These are phyloP conservation scores for Fraxinus cuspidata DNA, from an alignment of 257 asterid genomes.

Conservation along the genomic window DNA sequence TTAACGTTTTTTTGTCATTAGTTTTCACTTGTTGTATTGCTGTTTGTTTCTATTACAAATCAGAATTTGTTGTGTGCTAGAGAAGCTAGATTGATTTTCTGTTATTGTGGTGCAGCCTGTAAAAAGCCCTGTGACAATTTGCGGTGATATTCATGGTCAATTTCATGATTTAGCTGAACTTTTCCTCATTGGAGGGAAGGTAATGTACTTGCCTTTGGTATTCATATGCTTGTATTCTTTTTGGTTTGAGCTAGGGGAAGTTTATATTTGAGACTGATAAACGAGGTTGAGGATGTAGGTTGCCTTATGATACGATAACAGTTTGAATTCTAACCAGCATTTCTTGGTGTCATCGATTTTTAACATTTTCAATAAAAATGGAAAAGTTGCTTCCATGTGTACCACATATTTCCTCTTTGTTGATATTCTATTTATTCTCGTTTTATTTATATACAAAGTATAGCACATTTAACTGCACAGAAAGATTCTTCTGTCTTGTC, in stretches of 20 bases:
- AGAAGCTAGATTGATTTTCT: constrained; percentile 13
- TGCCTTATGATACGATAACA: constrained; percentile 31
- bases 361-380: neutral
- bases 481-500: neutral
- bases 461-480: neutral
- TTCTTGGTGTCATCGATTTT: constrained; percentile 22
- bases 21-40: too few relatives aligned
- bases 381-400: constrained; percentile 7
- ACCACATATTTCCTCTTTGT: neutral
- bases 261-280: constrained; percentile 24
- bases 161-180: constrained; percentile 73
- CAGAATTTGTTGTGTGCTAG: too few relatives aligned
- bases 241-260: constrained; percentile 15
- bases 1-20: too few relatives aligned
- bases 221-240: constrained; percentile 14
- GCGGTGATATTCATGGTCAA: constrained; percentile 79
- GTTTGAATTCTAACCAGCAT: constrained; percentile 27
- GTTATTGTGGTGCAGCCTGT: constrained; percentile 58
- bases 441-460: neutral
- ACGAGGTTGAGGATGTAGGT: constrained; percentile 25
- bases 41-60: too few relatives aligned
- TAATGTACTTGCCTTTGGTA: constrained; percentile 25
- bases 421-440: constrained; percentile 5
- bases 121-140: constrained; percentile 65
- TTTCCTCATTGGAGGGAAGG: constrained; percentile 76